Conservation (phyloP, 2,329 filamentous ascomycete species). For the Alternaria postmessia region DNA sequence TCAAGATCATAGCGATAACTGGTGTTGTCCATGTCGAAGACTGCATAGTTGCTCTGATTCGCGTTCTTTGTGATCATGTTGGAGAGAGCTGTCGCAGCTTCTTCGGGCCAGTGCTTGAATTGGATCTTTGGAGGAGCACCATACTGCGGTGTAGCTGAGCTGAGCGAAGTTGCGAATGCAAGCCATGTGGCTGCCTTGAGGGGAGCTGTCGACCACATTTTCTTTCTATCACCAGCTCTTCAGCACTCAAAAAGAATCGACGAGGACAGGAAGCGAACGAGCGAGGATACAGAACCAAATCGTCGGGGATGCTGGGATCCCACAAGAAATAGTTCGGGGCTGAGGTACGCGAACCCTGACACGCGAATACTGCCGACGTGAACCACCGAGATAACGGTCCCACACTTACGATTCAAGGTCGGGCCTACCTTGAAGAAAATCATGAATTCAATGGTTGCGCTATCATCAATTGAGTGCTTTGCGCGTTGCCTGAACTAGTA, state of each 20-base stretch:
- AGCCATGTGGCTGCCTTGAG: constrained; percentile 34
- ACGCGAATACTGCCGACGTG: constrained; percentile 21
- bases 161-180: constrained; percentile 12
- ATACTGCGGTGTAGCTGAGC: constrained; percentile 25
- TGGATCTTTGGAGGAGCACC: constrained; percentile 25
- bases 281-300: constrained; percentile 6
- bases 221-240: constrained; percentile 3
- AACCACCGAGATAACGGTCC: constrained; percentile 17
- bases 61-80: constrained; percentile 41
- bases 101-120: constrained; percentile 37
- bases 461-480: constrained; percentile 3
- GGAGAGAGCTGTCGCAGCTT: constrained; percentile 36
- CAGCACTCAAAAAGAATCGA: not conserved
- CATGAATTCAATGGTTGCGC: constrained; percentile 7
- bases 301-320: constrained; percentile 1
- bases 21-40: constrained; percentile 47
- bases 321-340: constrained; percentile 1
- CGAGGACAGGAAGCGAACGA: not conserved
- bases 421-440: constrained; percentile 11
- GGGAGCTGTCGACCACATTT: constrained; percentile 11
- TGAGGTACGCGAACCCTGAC: not conserved
- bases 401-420: constrained; percentile 11
- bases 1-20: constrained; percentile 42
- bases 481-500: constrained; percentile 13
- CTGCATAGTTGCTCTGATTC: constrained; percentile 42